A percentile compares a stretch with the other conserved stretches of the same genome.
These are phyloP conservation scores for Colletotrichum nymphaeae DNA, from an alignment of 2,329 filamentous ascomycete genomes.

Conservation along the genomic window DNA sequence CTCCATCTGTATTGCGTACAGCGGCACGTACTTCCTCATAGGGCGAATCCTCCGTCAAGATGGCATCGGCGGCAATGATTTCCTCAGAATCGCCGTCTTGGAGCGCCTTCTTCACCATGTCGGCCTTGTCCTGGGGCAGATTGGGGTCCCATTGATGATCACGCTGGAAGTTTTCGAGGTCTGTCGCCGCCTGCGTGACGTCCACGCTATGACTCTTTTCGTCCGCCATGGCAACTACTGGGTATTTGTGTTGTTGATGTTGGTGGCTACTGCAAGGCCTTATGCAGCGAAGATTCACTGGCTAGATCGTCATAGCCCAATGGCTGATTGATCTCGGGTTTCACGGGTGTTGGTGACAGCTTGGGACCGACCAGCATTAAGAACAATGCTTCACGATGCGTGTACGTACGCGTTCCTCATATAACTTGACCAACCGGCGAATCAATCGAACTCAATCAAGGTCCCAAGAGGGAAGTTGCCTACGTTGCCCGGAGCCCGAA, in stretches of 20 bases:
- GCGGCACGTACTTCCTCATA: constrained; percentile 45
- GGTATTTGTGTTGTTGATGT: background rate
- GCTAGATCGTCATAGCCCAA: background rate
- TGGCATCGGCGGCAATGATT: constrained; percentile 44
- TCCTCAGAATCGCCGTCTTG: constrained; percentile 45
- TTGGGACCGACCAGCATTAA: background rate
- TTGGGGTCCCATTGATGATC: constrained; percentile 50
- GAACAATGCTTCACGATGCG: background rate
- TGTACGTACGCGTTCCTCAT: background rate
- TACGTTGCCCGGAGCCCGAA: background rate
- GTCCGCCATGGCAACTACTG: background rate
- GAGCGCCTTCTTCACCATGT: constrained; percentile 45
- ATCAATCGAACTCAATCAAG: background rate
- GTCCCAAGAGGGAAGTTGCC: background rate
- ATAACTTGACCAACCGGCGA: background rate
- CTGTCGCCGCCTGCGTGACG: constrained; percentile 21
- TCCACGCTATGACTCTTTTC: background rate
- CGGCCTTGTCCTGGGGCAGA: constrained; percentile 46
- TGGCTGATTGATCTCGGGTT: background rate
- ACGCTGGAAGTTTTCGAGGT: constrained; percentile 45
- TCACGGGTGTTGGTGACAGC: background rate
- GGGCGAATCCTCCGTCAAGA: constrained; percentile 50
- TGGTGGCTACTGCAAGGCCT: background rate
- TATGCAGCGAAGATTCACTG: background rate
- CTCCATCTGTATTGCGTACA: constrained; percentile 22